These are phyloP conservation scores for Casaregolazyma lundiana DNA, from an alignment of 1,139 yeast species.

Conservation along the genomic window DNA sequence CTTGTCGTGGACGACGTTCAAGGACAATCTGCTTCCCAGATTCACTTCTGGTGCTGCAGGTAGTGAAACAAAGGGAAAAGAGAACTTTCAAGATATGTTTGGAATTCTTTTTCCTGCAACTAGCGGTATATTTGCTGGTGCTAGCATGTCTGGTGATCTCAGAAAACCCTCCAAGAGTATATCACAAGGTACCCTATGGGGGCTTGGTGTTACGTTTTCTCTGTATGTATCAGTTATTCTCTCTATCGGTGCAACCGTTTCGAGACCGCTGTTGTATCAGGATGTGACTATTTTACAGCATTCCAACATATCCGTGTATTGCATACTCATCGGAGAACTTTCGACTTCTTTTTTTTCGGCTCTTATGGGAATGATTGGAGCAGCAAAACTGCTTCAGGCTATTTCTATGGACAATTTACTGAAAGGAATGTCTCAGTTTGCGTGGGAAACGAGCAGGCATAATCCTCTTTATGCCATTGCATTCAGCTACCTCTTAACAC, in stretches of 20 bases:
- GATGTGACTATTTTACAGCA: slow-evolving; percentile 86
- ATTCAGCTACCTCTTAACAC: slow-evolving; percentile 78
- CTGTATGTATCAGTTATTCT: slow-evolving; percentile 73
- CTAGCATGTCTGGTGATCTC: slow-evolving; percentile 97
- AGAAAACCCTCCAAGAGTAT: slow-evolving; percentile 79
- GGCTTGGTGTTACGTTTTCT: slow-evolving; percentile 66
- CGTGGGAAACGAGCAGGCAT: slow-evolving; percentile 39
- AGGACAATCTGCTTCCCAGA: slow-evolving; percentile 64
- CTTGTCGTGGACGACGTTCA: slow-evolving; percentile 59
- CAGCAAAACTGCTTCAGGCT: slow-evolving; percentile 85
- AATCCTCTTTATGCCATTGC: slow-evolving; percentile 62
- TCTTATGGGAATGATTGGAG: slow-evolving; percentile 92
- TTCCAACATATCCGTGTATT: slow-evolving; percentile 61
- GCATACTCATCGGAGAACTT: slow-evolving; percentile 81
- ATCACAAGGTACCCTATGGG: slow-evolving; percentile 85
- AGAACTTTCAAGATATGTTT: slow-evolving; percentile 77
- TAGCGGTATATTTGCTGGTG: slow-evolving; percentile 98
- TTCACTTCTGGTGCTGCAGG: slow-evolving; percentile 94
- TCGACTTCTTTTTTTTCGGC: slow-evolving; percentile 88
- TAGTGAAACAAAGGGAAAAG: slow-evolving; percentile 58
- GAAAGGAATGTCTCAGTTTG: slow-evolving; percentile 66
- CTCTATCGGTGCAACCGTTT: slow-evolving; percentile 73
- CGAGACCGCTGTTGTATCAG: slow-evolving; percentile 65
- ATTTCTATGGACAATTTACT: slow-evolving; percentile 81
- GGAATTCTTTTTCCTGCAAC: slow-evolving; percentile 98